Conservation (phyloP, 2,329 filamentous ascomycete genomes). For the Phialemonium atrogriseum region DNA sequence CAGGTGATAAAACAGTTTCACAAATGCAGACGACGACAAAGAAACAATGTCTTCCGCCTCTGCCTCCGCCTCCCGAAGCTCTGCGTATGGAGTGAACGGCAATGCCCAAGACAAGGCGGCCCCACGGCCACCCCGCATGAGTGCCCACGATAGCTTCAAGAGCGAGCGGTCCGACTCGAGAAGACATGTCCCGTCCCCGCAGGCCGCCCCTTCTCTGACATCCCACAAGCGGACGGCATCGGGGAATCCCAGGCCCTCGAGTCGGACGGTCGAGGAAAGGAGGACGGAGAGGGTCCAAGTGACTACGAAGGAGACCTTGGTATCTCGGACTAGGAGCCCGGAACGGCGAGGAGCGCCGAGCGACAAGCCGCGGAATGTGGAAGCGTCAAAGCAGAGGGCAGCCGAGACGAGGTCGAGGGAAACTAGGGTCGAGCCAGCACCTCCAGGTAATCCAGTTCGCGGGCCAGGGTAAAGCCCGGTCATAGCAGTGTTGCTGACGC, state of each 20-base stretch:
- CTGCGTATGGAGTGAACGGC: slow-evolving; percentile 1
- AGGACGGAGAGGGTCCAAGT: slow-evolving; percentile 45
- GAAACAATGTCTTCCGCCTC: slow-evolving; percentile 1
- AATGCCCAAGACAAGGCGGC: slow-evolving; percentile 2
- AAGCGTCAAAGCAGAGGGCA: slow-evolving; percentile 31
- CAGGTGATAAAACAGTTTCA: background rate
- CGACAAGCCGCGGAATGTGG: slow-evolving; percentile 24
- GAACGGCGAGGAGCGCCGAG: slow-evolving; percentile 30
- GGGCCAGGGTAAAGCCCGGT: too few relatives aligned
- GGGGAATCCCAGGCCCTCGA: slow-evolving; percentile 43
- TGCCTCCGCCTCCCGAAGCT: slow-evolving; percentile 1
- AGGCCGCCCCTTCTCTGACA: slow-evolving; percentile 27
- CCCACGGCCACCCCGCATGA: slow-evolving; percentile 22
- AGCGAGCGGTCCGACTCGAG: slow-evolving; percentile 22
- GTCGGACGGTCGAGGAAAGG: slow-evolving; percentile 41
- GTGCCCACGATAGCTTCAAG: slow-evolving; percentile 12
- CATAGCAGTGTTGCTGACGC: slow-evolving; percentile 14
- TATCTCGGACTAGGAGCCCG: slow-evolving; percentile 51
- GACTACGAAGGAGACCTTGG: slow-evolving; percentile 55
- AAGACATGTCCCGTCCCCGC: slow-evolving; percentile 25
- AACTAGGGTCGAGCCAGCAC: slow-evolving; percentile 33
- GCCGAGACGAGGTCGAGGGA: slow-evolving; percentile 37
- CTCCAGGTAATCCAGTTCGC: slow-evolving; percentile 36
- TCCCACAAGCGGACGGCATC: slow-evolving; percentile 52
- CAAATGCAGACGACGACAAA: slow-evolving; percentile 17